Conservation (phyloP, 2,329 filamentous ascomycete species). For the Alternaria longipes region DNA sequence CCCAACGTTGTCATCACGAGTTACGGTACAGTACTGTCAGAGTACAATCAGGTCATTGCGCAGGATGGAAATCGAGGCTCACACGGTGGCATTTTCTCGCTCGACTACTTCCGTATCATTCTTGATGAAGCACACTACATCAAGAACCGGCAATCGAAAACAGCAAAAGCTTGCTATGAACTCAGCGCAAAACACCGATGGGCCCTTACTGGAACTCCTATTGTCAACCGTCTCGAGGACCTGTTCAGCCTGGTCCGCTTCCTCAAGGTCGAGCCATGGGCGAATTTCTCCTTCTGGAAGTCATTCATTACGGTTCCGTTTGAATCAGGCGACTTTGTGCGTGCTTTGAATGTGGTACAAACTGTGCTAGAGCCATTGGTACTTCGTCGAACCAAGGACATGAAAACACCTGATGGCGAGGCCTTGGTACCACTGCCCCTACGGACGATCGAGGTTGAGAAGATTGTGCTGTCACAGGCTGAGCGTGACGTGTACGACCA, state of each 20-base stretch:
- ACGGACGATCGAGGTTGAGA: slow-evolving; percentile 83
- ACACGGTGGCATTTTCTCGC: slow-evolving; percentile 79
- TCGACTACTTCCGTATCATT: slow-evolving; percentile 94
- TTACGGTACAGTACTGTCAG: slow-evolving; percentile 90
- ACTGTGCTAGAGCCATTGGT: slow-evolving; percentile 97
- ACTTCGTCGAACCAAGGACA: slow-evolving; percentile 92
- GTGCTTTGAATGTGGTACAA: slow-evolving; percentile 94
- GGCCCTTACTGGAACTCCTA: slow-evolving; percentile 93
- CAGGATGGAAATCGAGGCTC: slow-evolving; percentile 71
- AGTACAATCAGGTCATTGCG: slow-evolving; percentile 79
- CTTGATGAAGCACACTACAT: slow-evolving; percentile 95
- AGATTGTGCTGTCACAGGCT: slow-evolving; percentile 82
- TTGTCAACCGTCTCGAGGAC: slow-evolving; percentile 95
- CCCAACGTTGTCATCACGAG: slow-evolving; percentile 94
- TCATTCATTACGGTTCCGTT: slow-evolving; percentile 98
- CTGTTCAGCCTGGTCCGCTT: slow-evolving; percentile 93
- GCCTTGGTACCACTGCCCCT: slow-evolving; percentile 83
- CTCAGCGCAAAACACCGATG: slow-evolving; percentile 86
- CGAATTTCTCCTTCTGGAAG: slow-evolving; percentile 98
- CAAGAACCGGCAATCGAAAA: slow-evolving; percentile 88
- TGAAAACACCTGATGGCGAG: slow-evolving; percentile 91
- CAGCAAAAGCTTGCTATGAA: slow-evolving; percentile 93
- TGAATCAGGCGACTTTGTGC: slow-evolving; percentile 92
- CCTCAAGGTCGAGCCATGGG: slow-evolving; percentile 94
- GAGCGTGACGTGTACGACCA: slow-evolving; percentile 94